Evolutionary conservation across 2,329 filamentous ascomycete genomes (phyloP).

Genomic region (Emergomyces orientalis): DNA sequence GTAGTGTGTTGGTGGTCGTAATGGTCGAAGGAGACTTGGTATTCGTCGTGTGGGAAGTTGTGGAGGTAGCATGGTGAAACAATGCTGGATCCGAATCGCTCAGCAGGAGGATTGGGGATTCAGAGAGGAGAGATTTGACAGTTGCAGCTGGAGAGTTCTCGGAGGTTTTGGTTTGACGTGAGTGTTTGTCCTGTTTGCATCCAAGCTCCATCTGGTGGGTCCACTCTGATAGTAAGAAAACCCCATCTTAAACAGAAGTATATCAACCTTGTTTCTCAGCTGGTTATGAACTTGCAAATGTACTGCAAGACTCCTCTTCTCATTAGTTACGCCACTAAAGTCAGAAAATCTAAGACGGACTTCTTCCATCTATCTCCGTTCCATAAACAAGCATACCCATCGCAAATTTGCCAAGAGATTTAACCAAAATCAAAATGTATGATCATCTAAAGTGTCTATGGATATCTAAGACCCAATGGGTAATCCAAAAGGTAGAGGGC

Average conservation of each 20-base stretch:
- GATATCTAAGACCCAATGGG: neutral
- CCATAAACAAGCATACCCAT: too few relatives aligned
- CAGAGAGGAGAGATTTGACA: conserved; percentile 47
- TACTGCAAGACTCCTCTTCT: neutral
- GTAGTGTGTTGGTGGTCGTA: conserved; percentile 27
- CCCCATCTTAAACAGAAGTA: neutral
- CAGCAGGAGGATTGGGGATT: conserved; percentile 28
- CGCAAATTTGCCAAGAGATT: too few relatives aligned
- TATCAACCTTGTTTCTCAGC: neutral
- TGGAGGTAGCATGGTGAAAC: conserved; percentile 26
- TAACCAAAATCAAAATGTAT: too few relatives aligned
- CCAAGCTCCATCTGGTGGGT: too few relatives aligned
- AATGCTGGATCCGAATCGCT: neutral
- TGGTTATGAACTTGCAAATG: neutral
- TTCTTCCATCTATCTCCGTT: neutral
- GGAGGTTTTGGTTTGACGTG: neutral
- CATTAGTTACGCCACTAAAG: neutral
- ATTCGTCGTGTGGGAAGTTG: conserved; percentile 32
- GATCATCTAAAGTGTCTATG: neutral
- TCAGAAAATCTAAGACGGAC: neutral
- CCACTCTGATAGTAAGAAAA: neutral
- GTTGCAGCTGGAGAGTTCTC: neutral
- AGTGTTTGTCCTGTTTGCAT: conserved; percentile 20
- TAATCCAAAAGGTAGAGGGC: neutral
- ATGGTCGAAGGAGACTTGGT: conserved; percentile 29